Evolutionary conservation across 495 filamentous ascomycete species (phyloP), one percentile per base, ranked within the genome.

Genomic region (Penicillium turbatum): DNA sequence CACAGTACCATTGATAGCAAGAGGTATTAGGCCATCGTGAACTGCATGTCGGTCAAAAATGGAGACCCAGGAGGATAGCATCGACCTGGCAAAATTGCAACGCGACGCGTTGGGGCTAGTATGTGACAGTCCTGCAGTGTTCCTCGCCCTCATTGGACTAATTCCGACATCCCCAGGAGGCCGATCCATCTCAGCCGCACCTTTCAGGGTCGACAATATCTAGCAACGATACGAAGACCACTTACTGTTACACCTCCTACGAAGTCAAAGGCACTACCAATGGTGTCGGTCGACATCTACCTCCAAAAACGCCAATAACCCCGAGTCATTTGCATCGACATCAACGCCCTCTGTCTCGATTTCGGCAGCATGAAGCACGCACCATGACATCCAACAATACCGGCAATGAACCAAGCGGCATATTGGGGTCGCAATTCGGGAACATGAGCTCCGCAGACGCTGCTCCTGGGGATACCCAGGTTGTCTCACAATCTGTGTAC

Each of bases 401-500:
- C 11, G 51, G 52, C 17, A 42, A 43, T 19, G 52, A 60, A 34
- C 34, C 32, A 15, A 49, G 44, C 31, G 16, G 15, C n/a, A 39
- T 45, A 2, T 41, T 48, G 26, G 51, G 32, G 15, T 57, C 54
- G 39, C 54, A 54, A 26, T 21, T 55, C 15, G 59, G 45, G 27
- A 69, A 66, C 34, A 74, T 77, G 72, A 60, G 62, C 41, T 62
- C 65, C 19, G 65, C 56, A 15, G 70, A 73, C 12, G 52, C 56
- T 31, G 52, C 63, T 7, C 71, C 71, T 19, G 71, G 74, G 10
- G 77, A 80, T 56, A 81, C 78, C n/a, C 77, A 81, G 55, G 70
- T 76, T 5, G 65, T 79, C 27, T 80, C 78, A 10, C 78, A 79
- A 59, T 77, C 73, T 24, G 70, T 79, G n/a, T 79, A 72, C 50